Evolutionary conservation across 2,329 filamentous ascomycete species (phyloP).

Genomic region (Sarocladiaceae sp.): DNA sequence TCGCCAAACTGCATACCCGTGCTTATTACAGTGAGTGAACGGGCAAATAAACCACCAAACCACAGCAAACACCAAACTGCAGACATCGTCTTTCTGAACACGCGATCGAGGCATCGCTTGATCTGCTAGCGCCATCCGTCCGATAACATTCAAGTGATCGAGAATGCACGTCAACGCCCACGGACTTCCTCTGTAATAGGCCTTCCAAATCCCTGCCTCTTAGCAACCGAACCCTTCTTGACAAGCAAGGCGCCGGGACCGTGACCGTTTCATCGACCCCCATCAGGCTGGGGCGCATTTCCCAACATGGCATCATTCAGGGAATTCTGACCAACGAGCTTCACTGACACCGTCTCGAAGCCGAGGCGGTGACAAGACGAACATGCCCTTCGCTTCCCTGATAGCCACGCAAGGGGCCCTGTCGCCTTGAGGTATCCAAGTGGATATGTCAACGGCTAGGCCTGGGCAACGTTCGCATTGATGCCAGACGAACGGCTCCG

Average conservation of each 20-base stretch:
- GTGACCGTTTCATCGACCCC: not conserved
- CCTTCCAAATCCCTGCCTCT: not conserved
- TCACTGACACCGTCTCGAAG: constrained; percentile 2
- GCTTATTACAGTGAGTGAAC: not conserved
- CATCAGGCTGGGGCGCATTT: not conserved
- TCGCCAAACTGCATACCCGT: not conserved
- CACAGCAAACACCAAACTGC: not conserved
- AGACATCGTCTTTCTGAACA: not conserved
- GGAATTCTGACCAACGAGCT: too few species aligned
- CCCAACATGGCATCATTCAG: too few species aligned
- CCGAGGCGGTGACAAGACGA: not conserved
- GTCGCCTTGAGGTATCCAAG: not conserved
- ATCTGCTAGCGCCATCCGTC: constrained; percentile 1
- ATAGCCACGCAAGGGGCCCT: not conserved
- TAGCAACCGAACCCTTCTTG: not conserved
- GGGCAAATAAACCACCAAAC: not conserved
- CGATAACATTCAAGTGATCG: not conserved
- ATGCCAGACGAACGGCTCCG: constrained; percentile 1
- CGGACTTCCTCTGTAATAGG: too few species aligned
- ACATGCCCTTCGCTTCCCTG: not conserved
- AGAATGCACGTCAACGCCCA: not conserved
- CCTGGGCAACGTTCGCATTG: not conserved
- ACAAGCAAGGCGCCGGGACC: not conserved
- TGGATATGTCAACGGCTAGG: not conserved
- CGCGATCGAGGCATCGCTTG: not conserved